These are phyloP conservation scores for Phaffia rhodozyma DNA, from an alignment of 1,284 basidiomycete genomes.

Conservation along the genomic window DNA sequence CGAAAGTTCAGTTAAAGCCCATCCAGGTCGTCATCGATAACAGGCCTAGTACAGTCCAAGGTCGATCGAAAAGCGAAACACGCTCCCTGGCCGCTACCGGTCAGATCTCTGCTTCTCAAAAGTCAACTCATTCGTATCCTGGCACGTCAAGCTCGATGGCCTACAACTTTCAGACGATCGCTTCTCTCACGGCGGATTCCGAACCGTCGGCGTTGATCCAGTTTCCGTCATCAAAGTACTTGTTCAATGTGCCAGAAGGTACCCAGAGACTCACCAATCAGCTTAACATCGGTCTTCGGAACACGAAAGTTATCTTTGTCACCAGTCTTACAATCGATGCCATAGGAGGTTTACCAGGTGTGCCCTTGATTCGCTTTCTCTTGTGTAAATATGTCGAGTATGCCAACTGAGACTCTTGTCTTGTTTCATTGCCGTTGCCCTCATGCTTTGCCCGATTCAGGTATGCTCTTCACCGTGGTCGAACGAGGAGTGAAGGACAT, in stretches of 20 bases:
- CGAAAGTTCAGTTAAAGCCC: no score
- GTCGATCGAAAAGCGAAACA: no score
- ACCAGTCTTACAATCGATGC: slow-evolving; percentile 52
- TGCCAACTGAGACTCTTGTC: neutral
- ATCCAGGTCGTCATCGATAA: no score
- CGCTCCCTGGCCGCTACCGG: no score
- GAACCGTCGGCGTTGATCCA: slow-evolving; percentile 1
- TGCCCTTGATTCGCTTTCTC: slow-evolving; percentile 21
- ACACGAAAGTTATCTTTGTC: slow-evolving; percentile 58
- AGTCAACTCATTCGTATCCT: no score
- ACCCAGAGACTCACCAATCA: slow-evolving; percentile 61
- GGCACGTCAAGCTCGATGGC: no score
- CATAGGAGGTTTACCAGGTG: slow-evolving; percentile 58
- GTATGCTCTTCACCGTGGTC: slow-evolving; percentile 68
- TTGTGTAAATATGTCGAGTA: neutral
- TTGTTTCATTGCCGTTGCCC: neutral
- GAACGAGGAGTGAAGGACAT: slow-evolving; percentile 53
- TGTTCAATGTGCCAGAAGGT: slow-evolving; percentile 78
- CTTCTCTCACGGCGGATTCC: slow-evolving; percentile 4
- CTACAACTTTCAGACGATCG: neutral
- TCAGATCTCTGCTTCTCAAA: no score
- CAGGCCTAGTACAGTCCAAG: no score
- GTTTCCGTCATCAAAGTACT: slow-evolving; percentile 48
- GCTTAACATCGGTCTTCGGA: slow-evolving; percentile 50
- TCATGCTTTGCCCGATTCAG: slow-evolving; percentile 35